Evolutionary conservation across 352 stramenopile genomes (phyloP).

Genomic region (Blastocystis sp.): DNA sequence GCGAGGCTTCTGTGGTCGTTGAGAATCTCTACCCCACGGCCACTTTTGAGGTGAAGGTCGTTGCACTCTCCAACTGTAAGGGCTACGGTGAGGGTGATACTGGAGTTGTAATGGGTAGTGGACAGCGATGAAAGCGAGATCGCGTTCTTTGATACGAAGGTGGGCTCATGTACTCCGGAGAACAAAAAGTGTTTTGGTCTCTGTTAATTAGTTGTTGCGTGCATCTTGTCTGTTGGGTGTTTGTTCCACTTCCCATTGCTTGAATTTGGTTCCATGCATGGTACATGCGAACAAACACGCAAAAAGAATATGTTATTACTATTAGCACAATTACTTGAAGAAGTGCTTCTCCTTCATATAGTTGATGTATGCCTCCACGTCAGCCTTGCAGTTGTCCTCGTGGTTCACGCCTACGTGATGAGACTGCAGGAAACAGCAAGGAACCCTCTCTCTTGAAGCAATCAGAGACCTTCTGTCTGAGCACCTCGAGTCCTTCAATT

Average conservation of each 20-base stretch:
- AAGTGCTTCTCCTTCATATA: constrained; percentile 60
- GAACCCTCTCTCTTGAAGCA: constrained; percentile 68
- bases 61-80: neutral
- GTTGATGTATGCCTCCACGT: constrained; percentile 46
- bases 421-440: neutral
- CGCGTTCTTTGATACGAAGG: constrained; percentile 35
- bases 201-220: constrained; percentile 6
- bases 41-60: constrained; percentile 24
- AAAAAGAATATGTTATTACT: constrained; percentile 14
- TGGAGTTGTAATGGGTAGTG: neutral
- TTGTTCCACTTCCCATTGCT: too few species aligned
- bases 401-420: constrained; percentile 62
- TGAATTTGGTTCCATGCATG: neutral
- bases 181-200: constrained; percentile 48
- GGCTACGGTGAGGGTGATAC: neutral
- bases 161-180: constrained; percentile 48
- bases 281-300: neutral
- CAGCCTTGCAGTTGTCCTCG: constrained; percentile 64
- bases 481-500: constrained; percentile 54
- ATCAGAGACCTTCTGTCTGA: constrained; percentile 55
- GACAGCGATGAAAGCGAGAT: constrained; percentile 52
- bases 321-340: constrained; percentile 7
- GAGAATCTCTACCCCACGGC: constrained; percentile 33
- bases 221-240: too few species aligned
- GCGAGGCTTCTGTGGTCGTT: constrained; percentile 14